Evolutionary conservation across 2,329 filamentous ascomycete species (phyloP).

Genomic region (Periconia digitata): DNA sequence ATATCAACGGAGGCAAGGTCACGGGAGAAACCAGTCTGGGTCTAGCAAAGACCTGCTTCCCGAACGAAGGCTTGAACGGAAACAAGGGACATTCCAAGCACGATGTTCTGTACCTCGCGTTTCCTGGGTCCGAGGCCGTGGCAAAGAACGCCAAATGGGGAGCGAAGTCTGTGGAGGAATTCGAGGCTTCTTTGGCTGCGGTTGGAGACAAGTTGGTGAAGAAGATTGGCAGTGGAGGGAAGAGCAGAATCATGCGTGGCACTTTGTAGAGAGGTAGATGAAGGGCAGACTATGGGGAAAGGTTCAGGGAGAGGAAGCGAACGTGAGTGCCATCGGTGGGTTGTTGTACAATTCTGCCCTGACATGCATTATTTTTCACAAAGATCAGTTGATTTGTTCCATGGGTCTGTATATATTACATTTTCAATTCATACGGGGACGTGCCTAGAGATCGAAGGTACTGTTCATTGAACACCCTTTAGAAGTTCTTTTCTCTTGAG

Average conservation of each 20-base stretch:
- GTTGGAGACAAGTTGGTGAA: constrained; percentile 57
- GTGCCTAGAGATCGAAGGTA: too few species aligned
- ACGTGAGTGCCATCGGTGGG: too few species aligned
- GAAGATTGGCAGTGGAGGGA: constrained; percentile 8
- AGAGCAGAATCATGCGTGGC: constrained; percentile 1
- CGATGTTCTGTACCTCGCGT: constrained; percentile 65
- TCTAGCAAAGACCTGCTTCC: constrained; percentile 60
- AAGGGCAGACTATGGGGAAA: neutral
- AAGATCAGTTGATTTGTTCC: too few species aligned
- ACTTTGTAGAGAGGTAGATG: neutral
- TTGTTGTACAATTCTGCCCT: too few species aligned
- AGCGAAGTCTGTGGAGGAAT: constrained; percentile 51
- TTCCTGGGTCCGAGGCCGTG: constrained; percentile 58
- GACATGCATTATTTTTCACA: too few species aligned
- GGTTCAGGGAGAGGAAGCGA: too few species aligned
- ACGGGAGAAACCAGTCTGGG: constrained; percentile 61
- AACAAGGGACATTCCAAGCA: constrained; percentile 58
- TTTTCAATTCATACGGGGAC: too few species aligned
- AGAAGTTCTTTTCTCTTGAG: too few species aligned
- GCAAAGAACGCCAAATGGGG: constrained; percentile 61
- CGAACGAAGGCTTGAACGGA: constrained; percentile 52
- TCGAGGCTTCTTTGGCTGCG: constrained; percentile 55
- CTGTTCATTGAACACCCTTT: too few species aligned
- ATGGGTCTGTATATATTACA: too few species aligned
- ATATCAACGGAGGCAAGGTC: constrained; percentile 60